These are phyloP conservation scores for Trichoderma citrinoviride DNA, from an alignment of 2,329 filamentous ascomycete genomes.

Conservation along the genomic window DNA sequence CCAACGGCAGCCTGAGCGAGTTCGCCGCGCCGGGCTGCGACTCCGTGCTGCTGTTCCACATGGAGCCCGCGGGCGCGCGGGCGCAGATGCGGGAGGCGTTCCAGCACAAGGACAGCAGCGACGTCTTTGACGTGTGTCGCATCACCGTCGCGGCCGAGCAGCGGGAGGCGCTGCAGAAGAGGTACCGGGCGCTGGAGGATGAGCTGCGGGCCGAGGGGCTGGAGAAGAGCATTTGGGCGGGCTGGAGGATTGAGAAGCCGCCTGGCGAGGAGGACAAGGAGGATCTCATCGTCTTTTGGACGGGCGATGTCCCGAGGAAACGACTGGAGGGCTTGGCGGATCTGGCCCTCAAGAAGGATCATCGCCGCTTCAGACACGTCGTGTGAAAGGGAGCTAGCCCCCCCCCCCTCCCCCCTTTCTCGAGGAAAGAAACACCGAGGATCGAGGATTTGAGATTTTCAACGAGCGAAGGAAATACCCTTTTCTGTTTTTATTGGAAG, in stretches of 20 bases:
- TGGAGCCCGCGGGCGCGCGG: slow-evolving; percentile 35
- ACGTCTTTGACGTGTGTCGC: slow-evolving; percentile 37
- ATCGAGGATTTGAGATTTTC: too few species aligned
- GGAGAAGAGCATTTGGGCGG: slow-evolving; percentile 37
- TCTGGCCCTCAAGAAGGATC: slow-evolving; percentile 25
- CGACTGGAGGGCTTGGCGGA: slow-evolving; percentile 31
- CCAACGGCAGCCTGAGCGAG: slow-evolving; percentile 35
- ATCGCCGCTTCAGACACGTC: slow-evolving; percentile 30
- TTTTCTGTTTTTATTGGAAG: too few species aligned
- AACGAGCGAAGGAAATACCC: too few species aligned
- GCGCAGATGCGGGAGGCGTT: slow-evolving; percentile 30
- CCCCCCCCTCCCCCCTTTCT: neutral
- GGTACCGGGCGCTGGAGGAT: slow-evolving; percentile 36
- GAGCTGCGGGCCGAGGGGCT: slow-evolving; percentile 32
- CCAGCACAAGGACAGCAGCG: slow-evolving; percentile 25
- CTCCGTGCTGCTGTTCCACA: slow-evolving; percentile 42
- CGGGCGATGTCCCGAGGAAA: slow-evolving; percentile 37
- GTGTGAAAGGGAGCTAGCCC: slow-evolving; percentile 24
- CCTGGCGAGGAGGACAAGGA: slow-evolving; percentile 34
- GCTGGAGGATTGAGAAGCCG: slow-evolving; percentile 44
- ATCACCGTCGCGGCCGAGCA: slow-evolving; percentile 34
- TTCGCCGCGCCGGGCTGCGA: slow-evolving; percentile 36
- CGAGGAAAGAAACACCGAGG: neutral
- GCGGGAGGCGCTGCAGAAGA: slow-evolving; percentile 35
- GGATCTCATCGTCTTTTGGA: slow-evolving; percentile 43